Evolutionary conservation across 2,329 filamentous ascomycete genomes (phyloP), one percentile per base, ranked within the genome.

Genomic region (Paraphoma sp.): DNA sequence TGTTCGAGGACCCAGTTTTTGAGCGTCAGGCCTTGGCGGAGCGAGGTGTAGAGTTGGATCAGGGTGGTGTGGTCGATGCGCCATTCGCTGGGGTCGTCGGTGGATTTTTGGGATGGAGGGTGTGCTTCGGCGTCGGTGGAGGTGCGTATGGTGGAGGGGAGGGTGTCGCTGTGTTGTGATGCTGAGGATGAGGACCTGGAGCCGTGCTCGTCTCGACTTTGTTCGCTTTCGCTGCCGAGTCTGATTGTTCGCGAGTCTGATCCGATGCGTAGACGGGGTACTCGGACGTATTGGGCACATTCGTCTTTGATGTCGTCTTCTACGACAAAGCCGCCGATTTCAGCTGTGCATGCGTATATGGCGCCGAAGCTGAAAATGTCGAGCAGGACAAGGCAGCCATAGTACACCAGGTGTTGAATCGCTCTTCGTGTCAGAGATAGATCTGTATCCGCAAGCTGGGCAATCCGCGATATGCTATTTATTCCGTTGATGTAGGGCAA

Each of bases 301-400:
- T 99, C 95, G 63, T 92, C 90, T 56, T 96, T 89, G 78, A 96
- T 83, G 54, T 87, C 86, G 41, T 85, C 81, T 69, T 97, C 92
- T 42, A 86, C 83, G 31, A 95, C 83, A 68, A 99, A 96, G 59
- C 89, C 86, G 59, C 89, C 86, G 55, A 99, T 89, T 38, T 91
- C 89, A 0, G 88, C 84, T 0, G 92, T 92, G 0, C 89, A 89
- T 0, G 93, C 93, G 72, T 99, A 99, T 68, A 96, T 94, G 42
- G 91, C 92, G 31, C 88, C 84, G 74, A 98, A 99, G 75, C 95
- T 93, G 81, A 98, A 98, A 67, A 97, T 91, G 78, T 99, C 95
- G 10, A 98, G 86, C 51, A 98, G 85, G 28, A 97, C 83, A 36
- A 97, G 86, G 69, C 92, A 94, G 71, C 94, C 92, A 77, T 98